Conservation (phyloP, 2,329 filamentous ascomycete genomes). For the Xylariomycetidae sp. region DNA sequence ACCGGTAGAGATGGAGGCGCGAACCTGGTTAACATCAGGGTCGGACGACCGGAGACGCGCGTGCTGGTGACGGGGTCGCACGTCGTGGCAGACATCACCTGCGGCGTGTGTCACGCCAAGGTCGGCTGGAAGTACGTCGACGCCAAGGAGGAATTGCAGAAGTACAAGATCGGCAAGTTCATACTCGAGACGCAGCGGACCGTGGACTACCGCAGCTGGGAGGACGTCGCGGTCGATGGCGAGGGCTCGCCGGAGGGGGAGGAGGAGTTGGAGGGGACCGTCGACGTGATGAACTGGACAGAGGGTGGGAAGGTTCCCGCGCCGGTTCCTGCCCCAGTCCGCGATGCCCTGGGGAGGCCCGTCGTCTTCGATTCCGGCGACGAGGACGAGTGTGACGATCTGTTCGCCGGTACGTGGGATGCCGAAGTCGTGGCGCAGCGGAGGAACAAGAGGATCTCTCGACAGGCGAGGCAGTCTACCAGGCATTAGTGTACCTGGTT, state of each 20-base stretch:
- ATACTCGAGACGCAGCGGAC: conserved; percentile 60
- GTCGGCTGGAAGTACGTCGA: conserved; percentile 67
- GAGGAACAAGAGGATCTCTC: conserved; percentile 33
- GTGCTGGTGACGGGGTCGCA: conserved; percentile 60
- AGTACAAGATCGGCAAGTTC: conserved; percentile 66
- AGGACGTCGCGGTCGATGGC: conserved; percentile 32
- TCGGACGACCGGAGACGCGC: conserved; percentile 51
- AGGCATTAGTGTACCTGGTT: too few relatives aligned
- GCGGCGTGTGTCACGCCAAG: conserved; percentile 49
- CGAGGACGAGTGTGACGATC: conserved; percentile 62
- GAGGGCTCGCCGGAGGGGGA: conserved; percentile 11
- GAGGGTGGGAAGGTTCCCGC: background rate
- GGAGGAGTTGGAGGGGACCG: conserved; percentile 9
- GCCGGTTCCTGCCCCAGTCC: conserved; percentile 2
- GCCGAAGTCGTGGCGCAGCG: conserved; percentile 45
- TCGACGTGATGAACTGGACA: background rate
- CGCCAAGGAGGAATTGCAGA: conserved; percentile 53
- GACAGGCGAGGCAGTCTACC: conserved; percentile 11
- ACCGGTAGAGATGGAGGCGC: too few relatives aligned
- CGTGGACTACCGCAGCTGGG: conserved; percentile 49
- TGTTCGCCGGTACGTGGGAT: conserved; percentile 61
- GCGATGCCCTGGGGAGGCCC: conserved; percentile 20
- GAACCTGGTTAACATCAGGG: conserved; percentile 48
- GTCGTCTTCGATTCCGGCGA: conserved; percentile 59
- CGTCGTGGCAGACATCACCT: conserved; percentile 60